Percentiles rank a stretch among this genome's conserved stretches.
Evolutionary conservation across 139 green algal genomes (phyloP).

Genomic region (Volvox reticuliferus): DNA sequence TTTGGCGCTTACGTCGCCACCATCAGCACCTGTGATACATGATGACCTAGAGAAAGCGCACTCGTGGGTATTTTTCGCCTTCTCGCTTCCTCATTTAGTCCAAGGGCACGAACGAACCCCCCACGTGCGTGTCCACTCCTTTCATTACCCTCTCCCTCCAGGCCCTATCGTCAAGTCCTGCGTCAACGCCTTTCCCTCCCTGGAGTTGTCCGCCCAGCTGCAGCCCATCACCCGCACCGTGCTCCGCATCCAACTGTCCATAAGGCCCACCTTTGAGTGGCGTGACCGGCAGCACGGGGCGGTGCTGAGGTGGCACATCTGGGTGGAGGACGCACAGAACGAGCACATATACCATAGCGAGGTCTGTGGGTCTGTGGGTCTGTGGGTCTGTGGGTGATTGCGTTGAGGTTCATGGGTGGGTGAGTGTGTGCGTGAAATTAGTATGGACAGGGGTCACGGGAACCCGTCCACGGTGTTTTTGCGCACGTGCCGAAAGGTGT

Average conservation of each 20-base stretch:
- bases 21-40: no score
- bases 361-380: slow-evolving; percentile 17
- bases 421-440: no score
- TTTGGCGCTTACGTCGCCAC: no score
- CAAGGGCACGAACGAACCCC: no score
- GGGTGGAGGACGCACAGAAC: slow-evolving; percentile 94
- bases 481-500: no score
- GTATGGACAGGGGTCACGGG: no score
- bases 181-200: slow-evolving; percentile 82
- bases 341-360: slow-evolving; percentile 96
- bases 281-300: slow-evolving; percentile 63
- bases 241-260: slow-evolving; percentile 85
- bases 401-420: not conserved
- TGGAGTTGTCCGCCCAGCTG: slow-evolving; percentile 84
- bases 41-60: no score
- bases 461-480: no score
- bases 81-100: no score
- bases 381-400: not conserved
- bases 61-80: no score
- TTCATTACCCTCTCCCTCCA: not conserved
- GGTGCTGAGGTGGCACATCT: slow-evolving; percentile 81
- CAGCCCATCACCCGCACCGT: slow-evolving; percentile 97
- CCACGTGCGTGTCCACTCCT: no score
- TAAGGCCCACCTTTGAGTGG: slow-evolving; percentile 88
- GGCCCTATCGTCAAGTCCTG: slow-evolving; percentile 52